Evolutionary conservation across 257 asterid genomes (phyloP).

Genomic region (Solanum clarkiae): DNA sequence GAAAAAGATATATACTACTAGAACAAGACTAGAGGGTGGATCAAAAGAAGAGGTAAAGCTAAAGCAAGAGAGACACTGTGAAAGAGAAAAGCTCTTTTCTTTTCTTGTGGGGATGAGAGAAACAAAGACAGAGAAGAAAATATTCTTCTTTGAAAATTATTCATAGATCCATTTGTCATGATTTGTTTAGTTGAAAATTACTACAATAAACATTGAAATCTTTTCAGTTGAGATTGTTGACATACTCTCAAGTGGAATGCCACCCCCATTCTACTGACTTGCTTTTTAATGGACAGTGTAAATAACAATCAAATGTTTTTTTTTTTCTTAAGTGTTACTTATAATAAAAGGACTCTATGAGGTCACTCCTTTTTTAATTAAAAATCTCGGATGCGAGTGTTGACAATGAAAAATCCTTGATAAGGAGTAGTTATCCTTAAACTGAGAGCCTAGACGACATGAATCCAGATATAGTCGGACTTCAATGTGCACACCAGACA

Average conservation of each 20-base stretch:
- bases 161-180: neutral
- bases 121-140: neutral
- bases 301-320: neutral
- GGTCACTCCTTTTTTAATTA: no score
- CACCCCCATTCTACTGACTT: neutral
- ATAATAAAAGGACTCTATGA: neutral
- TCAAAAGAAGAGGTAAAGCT: constrained; percentile 17
- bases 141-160: neutral
- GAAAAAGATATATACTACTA: neutral
- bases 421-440: no score
- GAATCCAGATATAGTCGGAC: no score
- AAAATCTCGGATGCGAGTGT: no score
- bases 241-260: neutral
- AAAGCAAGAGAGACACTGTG: constrained; percentile 15
- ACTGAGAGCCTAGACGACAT: no score
- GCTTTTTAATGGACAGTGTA: neutral
- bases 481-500: no score
- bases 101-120: neutral
- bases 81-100: neutral
- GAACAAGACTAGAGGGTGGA: constrained; percentile 2
- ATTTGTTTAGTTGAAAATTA: neutral
- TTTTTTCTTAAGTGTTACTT: neutral
- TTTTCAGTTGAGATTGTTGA: neutral
- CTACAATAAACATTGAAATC: neutral
- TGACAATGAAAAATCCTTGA: no score